phyloP scores from a whole-genome alignment of 805 yeast species.

The Priceomyces fermenticarens region DNA sequence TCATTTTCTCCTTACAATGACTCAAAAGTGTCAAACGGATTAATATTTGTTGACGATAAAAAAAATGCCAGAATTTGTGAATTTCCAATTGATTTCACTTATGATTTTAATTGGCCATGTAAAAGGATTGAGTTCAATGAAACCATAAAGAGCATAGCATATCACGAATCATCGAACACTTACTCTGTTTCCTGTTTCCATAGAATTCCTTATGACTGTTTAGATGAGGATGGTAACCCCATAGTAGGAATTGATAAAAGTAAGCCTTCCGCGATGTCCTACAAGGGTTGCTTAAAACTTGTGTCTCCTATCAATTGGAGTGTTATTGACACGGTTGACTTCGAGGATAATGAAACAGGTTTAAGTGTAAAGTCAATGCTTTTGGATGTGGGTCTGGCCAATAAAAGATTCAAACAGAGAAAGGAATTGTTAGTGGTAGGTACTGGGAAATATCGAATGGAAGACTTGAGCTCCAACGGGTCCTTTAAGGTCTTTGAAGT shows the following conservation, averaged over 20 bases:
- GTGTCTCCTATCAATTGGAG: constrained; percentile 77
- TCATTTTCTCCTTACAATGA: constrained; percentile 59
- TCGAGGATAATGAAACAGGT: constrained; percentile 67
- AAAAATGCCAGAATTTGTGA: constrained; percentile 65
- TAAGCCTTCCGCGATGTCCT: constrained; percentile 54
- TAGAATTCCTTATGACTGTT: constrained; percentile 57
- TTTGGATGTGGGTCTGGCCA: constrained; percentile 43
- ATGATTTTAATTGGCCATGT: constrained; percentile 61
- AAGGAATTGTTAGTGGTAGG: constrained; percentile 78
- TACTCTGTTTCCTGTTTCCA: constrained; percentile 60
- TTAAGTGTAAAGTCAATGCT: constrained; percentile 53
- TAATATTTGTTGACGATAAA: constrained; percentile 68
- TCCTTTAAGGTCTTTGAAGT: constrained; percentile 70
- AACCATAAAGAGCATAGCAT: constrained; percentile 64
- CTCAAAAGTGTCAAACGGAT: constrained; percentile 41
- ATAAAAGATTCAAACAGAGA: constrained; percentile 43
- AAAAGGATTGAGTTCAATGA: constrained; percentile 51
- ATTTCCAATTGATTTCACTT: constrained; percentile 46
- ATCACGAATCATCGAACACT: constrained; percentile 63
- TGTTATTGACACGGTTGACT: constrained; percentile 64
- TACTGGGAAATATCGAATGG: constrained; percentile 69
- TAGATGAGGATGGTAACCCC: constrained; percentile 71
- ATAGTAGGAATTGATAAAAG: constrained; percentile 54
- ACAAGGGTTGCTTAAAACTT: constrained; percentile 58
- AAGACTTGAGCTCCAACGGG: constrained; percentile 80